These are phyloP conservation scores for Colletotrichum neosansevieriae DNA, from an alignment of 2,329 filamentous ascomycete genomes.

Conservation along the genomic window DNA sequence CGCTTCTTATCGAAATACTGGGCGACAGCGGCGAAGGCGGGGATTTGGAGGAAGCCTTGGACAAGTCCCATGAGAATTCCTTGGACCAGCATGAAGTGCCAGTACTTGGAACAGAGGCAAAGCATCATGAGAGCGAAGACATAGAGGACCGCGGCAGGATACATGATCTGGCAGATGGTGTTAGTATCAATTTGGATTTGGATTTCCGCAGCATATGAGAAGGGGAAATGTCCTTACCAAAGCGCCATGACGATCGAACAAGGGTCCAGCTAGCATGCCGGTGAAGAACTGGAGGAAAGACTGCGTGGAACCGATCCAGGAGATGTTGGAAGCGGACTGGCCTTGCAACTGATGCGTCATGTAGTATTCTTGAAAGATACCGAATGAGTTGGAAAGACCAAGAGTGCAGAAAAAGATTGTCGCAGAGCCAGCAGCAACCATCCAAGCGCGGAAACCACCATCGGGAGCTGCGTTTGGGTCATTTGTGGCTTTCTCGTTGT, in stretches of 20 bases:
- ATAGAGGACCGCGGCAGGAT: no score
- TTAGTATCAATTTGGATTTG: background rate
- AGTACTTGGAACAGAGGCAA: no score
- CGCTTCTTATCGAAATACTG: no score
- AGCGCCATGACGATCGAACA: slow-evolving; percentile 54
- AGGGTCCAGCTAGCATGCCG: slow-evolving; percentile 47
- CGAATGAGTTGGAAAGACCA: slow-evolving; percentile 54
- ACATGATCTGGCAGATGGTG: slow-evolving; percentile 45
- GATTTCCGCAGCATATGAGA: background rate
- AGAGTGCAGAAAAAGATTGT: slow-evolving; percentile 49
- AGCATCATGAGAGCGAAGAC: no score
- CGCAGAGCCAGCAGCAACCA: slow-evolving; percentile 43
- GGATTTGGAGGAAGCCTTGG: no score
- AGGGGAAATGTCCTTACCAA: slow-evolving; percentile 44
- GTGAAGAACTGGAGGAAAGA: slow-evolving; percentile 47
- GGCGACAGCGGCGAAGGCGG: no score
- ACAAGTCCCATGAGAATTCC: no score
- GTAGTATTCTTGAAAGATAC: slow-evolving; percentile 52
- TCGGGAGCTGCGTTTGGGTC: slow-evolving; percentile 37
- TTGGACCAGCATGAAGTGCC: no score
- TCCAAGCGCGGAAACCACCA: slow-evolving; percentile 47
- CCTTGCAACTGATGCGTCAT: slow-evolving; percentile 44
- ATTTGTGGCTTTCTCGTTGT: background rate
- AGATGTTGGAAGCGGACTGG: slow-evolving; percentile 46
- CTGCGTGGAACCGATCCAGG: slow-evolving; percentile 53